Evolutionary conservation across 257 asterid species (phyloP).

Genomic region (Plantago major): DNA sequence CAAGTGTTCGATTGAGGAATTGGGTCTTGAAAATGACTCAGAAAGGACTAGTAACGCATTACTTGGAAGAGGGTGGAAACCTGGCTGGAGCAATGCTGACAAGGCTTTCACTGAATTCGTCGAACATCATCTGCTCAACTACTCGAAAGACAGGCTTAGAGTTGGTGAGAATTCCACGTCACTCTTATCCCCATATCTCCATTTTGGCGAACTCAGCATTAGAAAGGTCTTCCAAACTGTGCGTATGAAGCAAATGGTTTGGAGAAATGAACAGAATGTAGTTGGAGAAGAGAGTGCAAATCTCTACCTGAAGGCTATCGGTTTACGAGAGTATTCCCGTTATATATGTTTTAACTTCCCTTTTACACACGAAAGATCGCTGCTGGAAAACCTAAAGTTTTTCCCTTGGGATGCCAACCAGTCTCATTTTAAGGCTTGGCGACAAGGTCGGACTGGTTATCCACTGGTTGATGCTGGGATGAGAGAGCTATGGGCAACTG

Average conservation of each 20-base stretch:
- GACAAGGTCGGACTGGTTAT: conserved; percentile 91
- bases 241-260: conserved; percentile 54
- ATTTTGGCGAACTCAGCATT: conserved; percentile 82
- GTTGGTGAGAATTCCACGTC: conserved; percentile 79
- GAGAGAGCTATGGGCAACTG: conserved; percentile 98
- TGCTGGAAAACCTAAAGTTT: conserved; percentile 47
- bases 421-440: conserved; percentile 72
- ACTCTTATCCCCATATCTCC: conserved; percentile 76
- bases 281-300: conserved; percentile 53
- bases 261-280: conserved; percentile 54
- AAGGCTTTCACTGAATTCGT: conserved; percentile 60
- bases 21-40: conserved; percentile 75
- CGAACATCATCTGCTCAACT: conserved; percentile 52
- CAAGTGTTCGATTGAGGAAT: conserved; percentile 45
- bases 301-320: conserved; percentile 58
- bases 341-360: conserved; percentile 93
- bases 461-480: conserved; percentile 94
- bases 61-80: conserved; percentile 82
- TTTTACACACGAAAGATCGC: conserved; percentile 67
- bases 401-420: conserved; percentile 84
- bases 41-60: conserved; percentile 88
- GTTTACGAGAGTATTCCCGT: conserved; percentile 85
- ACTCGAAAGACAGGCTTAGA: conserved; percentile 57
- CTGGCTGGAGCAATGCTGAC: conserved; percentile 87
- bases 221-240: conserved; percentile 58